A percentile compares a stretch with the other conserved stretches of the same genome.
phyloP scores from a whole-genome alignment of 257 asterid genomes.

The Linaria vulgaris region DNA sequence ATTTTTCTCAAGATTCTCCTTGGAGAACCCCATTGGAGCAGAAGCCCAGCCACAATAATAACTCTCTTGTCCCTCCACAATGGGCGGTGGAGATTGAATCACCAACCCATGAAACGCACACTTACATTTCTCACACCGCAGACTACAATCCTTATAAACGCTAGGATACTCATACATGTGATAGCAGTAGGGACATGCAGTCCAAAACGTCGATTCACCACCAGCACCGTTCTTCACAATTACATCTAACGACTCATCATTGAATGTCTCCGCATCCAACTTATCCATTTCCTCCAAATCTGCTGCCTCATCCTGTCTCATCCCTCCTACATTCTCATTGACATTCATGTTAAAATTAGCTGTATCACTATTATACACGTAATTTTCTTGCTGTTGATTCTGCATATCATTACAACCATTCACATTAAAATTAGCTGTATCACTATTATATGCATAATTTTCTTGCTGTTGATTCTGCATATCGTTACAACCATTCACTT shows the following conservation, averaged over 20 bases:
- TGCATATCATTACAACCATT: neutral
- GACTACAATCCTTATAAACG: conserved; percentile 60
- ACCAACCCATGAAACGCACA: conserved; percentile 77
- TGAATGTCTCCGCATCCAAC: conserved; percentile 32
- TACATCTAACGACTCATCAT: conserved; percentile 29
- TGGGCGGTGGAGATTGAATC: conserved; percentile 72
- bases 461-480: conserved; percentile 11
- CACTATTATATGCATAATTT: conserved; percentile 5
- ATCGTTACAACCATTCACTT: conserved; percentile 1
- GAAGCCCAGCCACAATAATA: conserved; percentile 90
- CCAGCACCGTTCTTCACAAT: conserved; percentile 26
- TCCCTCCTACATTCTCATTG: conserved; percentile 32
- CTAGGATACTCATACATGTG: conserved; percentile 78
- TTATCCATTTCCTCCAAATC: conserved; percentile 23
- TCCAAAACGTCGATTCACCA: conserved; percentile 55
- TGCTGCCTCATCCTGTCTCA: conserved; percentile 25
- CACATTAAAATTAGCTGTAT: neutral
- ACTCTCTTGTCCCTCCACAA: conserved; percentile 62
- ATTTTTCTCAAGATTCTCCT: conserved; percentile 52
- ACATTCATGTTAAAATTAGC: conserved; percentile 28
- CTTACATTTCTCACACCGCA: conserved; percentile 78
- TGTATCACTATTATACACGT: no score
- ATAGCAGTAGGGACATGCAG: conserved; percentile 88
- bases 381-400: conserved; percentile 25
- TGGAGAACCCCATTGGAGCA: conserved; percentile 72